Conservation (phyloP, 2,329 filamentous ascomycete genomes). For the Fusarium sp. region DNA sequence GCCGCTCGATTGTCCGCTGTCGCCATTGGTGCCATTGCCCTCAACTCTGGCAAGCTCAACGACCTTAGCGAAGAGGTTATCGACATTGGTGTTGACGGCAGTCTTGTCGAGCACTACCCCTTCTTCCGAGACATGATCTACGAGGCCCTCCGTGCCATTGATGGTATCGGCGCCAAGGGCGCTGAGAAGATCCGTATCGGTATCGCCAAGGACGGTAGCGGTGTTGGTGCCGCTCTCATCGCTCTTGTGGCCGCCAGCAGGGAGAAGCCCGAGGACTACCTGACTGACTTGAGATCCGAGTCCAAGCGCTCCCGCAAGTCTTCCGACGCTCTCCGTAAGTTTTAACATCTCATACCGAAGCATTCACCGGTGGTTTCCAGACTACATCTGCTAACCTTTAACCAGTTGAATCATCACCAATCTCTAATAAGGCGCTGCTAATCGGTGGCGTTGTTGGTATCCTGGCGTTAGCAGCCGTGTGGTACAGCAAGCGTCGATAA, state of each 20-base stretch:
- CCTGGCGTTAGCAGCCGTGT: conserved; percentile 57
- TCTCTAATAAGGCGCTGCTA: conserved; percentile 53
- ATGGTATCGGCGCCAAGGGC: conserved; percentile 82
- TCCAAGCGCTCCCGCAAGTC: conserved; percentile 54
- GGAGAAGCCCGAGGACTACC: conserved; percentile 66
- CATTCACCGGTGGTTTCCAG: conserved; percentile 11
- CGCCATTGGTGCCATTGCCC: conserved; percentile 86
- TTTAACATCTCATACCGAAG: conserved; percentile 7
- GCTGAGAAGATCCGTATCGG: conserved; percentile 93
- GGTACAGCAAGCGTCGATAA: conserved; percentile 55
- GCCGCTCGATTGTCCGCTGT: conserved; percentile 91
- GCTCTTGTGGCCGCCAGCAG: conserved; percentile 86
- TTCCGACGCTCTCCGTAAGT: conserved; percentile 54
- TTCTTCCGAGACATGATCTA: conserved; percentile 91
- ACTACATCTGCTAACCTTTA: conserved; percentile 41
- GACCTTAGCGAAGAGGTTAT: conserved; percentile 77
- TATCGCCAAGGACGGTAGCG: conserved; percentile 96
- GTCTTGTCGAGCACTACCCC: conserved; percentile 95
- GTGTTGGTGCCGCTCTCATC: conserved; percentile 87
- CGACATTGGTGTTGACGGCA: conserved; percentile 95
- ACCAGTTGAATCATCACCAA: conserved; percentile 52
- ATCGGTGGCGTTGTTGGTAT: conserved; percentile 57
- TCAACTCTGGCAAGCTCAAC: conserved; percentile 82
- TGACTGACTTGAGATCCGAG: conserved; percentile 60
- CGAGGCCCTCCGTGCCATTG: conserved; percentile 82